Conservation (phyloP, 129 eudicot genomes). For the Flaveria sonorensis region DNA sequence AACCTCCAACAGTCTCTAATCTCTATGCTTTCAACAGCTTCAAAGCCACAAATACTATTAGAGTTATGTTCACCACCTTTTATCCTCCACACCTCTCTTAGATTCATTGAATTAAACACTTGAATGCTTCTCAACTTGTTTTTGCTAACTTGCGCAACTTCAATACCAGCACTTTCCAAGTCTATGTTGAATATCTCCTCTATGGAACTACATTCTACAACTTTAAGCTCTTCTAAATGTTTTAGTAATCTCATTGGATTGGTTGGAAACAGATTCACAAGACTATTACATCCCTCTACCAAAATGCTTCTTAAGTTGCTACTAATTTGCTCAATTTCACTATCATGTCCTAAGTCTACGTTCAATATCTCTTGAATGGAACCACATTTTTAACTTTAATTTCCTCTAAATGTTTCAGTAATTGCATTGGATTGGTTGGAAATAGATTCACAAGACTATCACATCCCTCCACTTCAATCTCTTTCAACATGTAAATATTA, state of each 20-base stretch:
- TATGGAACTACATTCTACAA: neutral
- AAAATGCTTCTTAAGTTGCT: neutral
- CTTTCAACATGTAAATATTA: neutral
- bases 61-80: neutral
- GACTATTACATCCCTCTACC: no score
- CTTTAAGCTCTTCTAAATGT: neutral
- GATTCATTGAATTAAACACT: neutral
- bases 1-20: neutral
- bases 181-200: constrained; percentile 21
- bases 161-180: neutral
- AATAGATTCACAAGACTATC: constrained; percentile 6
- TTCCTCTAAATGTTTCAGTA: neutral
- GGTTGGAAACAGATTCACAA: constrained; percentile 15
- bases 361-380: constrained; percentile 19
- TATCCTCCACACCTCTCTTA: constrained; percentile 24
- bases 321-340: neutral
- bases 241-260: constrained; percentile 12
- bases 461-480: neutral
- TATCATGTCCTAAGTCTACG: neutral
- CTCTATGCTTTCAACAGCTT: neutral
- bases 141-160: neutral
- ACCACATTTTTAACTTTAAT: neutral
- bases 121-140: neutral
- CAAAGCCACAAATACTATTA: neutral
- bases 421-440: constrained; percentile 20